These are phyloP conservation scores for Vinca minor DNA, from an alignment of 257 asterid genomes.

Conservation along the genomic window DNA sequence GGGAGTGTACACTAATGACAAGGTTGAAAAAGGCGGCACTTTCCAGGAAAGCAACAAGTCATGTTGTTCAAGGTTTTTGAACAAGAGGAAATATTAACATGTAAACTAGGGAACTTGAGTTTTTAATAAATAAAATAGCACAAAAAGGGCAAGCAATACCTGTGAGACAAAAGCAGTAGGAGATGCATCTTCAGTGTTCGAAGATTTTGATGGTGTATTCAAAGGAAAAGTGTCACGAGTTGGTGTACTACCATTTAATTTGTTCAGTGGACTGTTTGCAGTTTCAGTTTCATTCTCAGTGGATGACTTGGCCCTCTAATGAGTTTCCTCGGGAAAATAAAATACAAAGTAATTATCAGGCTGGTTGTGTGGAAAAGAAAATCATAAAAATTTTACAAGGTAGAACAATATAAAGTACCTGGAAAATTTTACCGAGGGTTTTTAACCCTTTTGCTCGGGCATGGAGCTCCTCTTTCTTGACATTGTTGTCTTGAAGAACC, in stretches of 20 bases:
- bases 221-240: conserved; percentile 25
- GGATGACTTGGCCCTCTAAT: conserved; percentile 64
- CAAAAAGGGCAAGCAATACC: conserved; percentile 30
- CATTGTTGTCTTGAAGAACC: conserved; percentile 80
- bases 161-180: conserved; percentile 27
- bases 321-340: conserved; percentile 9
- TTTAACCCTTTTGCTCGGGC: conserved; percentile 90
- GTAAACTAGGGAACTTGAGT: not conserved
- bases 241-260: conserved; percentile 47
- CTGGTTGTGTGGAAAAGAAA: not conserved
- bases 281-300: conserved; percentile 45
- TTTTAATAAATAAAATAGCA: conserved; percentile 2
- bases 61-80: not conserved
- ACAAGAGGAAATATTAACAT: not conserved
- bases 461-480: conserved; percentile 90
- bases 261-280: conserved; percentile 29
- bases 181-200: conserved; percentile 34
- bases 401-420: conserved; percentile 35
- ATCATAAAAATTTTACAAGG: not conserved
- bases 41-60: not conserved
- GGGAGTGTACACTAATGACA: not conserved
- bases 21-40: not conserved
- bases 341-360: not conserved
- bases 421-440: conserved; percentile 86
- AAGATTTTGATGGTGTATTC: conserved; percentile 38